These are phyloP conservation scores for Proliferodiscus dingleyae DNA, from an alignment of 2,329 filamentous ascomycete genomes.

Conservation along the genomic window DNA sequence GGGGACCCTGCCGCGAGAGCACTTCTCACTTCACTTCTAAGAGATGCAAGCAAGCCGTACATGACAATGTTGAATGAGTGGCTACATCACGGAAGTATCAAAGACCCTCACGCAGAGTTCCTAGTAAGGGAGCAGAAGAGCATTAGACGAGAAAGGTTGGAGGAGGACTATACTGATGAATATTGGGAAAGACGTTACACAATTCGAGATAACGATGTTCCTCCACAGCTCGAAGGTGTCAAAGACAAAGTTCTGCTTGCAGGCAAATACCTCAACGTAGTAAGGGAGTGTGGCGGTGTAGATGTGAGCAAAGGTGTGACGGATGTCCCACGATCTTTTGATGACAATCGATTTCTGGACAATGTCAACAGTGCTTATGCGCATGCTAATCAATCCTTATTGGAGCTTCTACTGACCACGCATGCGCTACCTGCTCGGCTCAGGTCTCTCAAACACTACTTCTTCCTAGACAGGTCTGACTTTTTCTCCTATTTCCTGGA, in stretches of 20 bases:
- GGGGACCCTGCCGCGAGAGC: constrained; percentile 85
- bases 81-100: constrained; percentile 93
- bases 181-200: constrained; percentile 99
- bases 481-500: constrained; percentile 99
- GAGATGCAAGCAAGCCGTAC: constrained; percentile 88
- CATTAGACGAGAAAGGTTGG: constrained; percentile 82
- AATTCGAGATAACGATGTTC: constrained; percentile 83
- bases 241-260: constrained; percentile 93
- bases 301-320: constrained; percentile 84
- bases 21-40: constrained; percentile 73
- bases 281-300: constrained; percentile 92
- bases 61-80: constrained; percentile 99
- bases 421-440: constrained; percentile 85
- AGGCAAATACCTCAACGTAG: constrained; percentile 96
- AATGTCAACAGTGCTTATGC: constrained; percentile 96
- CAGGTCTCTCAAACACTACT: constrained; percentile 94
- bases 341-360: constrained; percentile 86
- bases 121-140: constrained; percentile 94
- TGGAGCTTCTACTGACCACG: constrained; percentile 86
- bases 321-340: constrained; percentile 87
- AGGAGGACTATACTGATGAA: constrained; percentile 97
- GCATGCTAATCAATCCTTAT: constrained; percentile 88
- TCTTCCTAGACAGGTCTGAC: constrained; percentile 95
- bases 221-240: constrained; percentile 83
- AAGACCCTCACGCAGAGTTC: constrained; percentile 90